phyloP scores from a whole-genome alignment of 2,329 filamentous ascomycete species.

The Ophiosphaerella korrae region DNA sequence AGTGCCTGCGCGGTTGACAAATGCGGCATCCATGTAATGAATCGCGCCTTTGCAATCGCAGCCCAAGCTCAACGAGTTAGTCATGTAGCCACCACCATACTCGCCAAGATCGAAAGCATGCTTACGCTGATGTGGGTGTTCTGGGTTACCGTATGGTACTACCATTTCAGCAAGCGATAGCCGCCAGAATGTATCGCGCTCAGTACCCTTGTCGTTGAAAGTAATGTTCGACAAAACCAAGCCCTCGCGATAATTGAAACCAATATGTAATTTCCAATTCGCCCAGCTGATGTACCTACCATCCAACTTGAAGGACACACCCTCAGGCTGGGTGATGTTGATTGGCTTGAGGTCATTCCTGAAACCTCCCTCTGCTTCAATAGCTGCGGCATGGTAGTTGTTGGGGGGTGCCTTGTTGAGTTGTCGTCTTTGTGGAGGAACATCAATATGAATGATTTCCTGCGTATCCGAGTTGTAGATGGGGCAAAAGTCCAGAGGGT shows the following conservation, averaged over 20 bases:
- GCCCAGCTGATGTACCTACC: slow-evolving; percentile 83
- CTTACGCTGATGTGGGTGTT: slow-evolving; percentile 79
- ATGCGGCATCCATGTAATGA: slow-evolving; percentile 87
- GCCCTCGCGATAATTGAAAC: slow-evolving; percentile 93
- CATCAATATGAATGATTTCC: slow-evolving; percentile 80
- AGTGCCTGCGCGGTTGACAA: slow-evolving; percentile 78
- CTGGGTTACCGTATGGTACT: slow-evolving; percentile 83
- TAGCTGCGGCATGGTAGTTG: slow-evolving; percentile 78
- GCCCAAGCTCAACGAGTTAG: slow-evolving; percentile 75
- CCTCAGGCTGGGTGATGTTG: slow-evolving; percentile 85
- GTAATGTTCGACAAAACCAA: slow-evolving; percentile 89
- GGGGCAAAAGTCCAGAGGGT: slow-evolving; percentile 90
- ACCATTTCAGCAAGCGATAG: slow-evolving; percentile 93
- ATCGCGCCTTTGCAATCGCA: slow-evolving; percentile 91
- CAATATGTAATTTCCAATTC: slow-evolving; percentile 91
- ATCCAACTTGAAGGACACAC: slow-evolving; percentile 81
- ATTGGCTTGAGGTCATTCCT: slow-evolving; percentile 82
- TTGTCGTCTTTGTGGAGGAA: slow-evolving; percentile 77
- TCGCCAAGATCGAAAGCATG: slow-evolving; percentile 82
- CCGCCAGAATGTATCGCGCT: slow-evolving; percentile 83
- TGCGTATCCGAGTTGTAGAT: slow-evolving; percentile 84
- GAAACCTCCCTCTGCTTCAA: slow-evolving; percentile 77
- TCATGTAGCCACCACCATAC: slow-evolving; percentile 83
- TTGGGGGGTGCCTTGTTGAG: slow-evolving; percentile 72
- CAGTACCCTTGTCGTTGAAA: slow-evolving; percentile 79